Conservation (phyloP, 192 early-diverging fungal genomes). For the Funneliformis mosseae region DNA sequence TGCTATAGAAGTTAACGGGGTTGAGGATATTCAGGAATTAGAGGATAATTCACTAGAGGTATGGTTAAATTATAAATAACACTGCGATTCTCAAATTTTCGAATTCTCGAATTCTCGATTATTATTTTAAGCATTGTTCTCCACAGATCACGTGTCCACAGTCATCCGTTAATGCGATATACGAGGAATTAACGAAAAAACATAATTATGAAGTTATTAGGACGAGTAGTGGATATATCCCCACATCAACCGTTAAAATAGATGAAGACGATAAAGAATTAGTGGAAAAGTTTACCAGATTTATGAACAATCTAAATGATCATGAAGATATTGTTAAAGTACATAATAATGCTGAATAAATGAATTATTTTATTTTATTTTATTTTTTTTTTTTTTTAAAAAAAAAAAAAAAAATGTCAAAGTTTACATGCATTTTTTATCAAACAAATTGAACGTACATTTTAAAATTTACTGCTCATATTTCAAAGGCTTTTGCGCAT, state of each 20-base stretch:
- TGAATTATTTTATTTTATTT: no score
- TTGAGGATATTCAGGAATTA: slow-evolving; percentile 61
- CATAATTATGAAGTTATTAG: slow-evolving; percentile 58
- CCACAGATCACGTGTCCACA: slow-evolving; percentile 55
- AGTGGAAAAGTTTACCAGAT: slow-evolving; percentile 48
- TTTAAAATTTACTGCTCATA: no score
- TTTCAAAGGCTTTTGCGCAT: no score
- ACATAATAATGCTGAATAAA: slow-evolving; percentile 49
- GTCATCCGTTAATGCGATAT: slow-evolving; percentile 51
- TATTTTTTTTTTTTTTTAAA: background rate
- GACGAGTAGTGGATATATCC: slow-evolving; percentile 60
- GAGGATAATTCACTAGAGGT: slow-evolving; percentile 55
- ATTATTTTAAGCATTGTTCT: background rate
- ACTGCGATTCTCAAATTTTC: background rate
- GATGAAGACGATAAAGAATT: slow-evolving; percentile 43
- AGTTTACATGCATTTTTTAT: no score
- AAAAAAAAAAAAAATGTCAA: background rate
- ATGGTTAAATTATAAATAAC: background rate
- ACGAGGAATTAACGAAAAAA: slow-evolving; percentile 43
- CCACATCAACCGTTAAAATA: slow-evolving; percentile 48
- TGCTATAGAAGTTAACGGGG: slow-evolving; percentile 58
- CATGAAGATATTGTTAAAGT: slow-evolving; percentile 68
- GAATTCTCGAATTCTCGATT: background rate
- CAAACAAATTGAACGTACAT: no score
- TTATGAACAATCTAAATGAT: slow-evolving; percentile 59